Evolutionary conservation across 768 basidiomycete genomes (phyloP).

Genomic region (Psilocybe cubensis): DNA sequence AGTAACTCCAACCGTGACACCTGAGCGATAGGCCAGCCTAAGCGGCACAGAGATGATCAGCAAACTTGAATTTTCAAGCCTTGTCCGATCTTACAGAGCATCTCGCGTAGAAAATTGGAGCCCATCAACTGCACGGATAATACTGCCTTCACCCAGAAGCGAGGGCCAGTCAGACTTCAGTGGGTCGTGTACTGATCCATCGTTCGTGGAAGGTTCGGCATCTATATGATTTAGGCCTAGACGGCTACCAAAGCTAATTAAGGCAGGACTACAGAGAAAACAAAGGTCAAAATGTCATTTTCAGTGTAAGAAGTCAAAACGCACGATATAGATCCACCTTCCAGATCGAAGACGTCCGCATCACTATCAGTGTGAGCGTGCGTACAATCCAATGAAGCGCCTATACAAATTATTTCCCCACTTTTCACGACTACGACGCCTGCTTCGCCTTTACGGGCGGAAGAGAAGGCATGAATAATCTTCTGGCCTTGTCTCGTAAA

Average conservation of each 20-base stretch:
- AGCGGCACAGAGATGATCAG: no score
- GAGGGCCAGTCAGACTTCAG: constrained; percentile 42
- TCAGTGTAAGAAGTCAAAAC: constrained; percentile 35
- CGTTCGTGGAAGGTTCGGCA: constrained; percentile 58
- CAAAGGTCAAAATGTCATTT: not conserved
- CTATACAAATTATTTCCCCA: constrained; percentile 61
- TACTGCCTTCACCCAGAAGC: constrained; percentile 44
- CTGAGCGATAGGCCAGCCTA: constrained; percentile 65
- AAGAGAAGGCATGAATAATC: constrained; percentile 34
- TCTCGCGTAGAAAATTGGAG: constrained; percentile 69
- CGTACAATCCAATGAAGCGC: constrained; percentile 31
- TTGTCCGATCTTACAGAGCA: constrained; percentile 42
- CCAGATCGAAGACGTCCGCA: constrained; percentile 53
- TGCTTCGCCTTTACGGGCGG: constrained; percentile 16
- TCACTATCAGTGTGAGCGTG: constrained; percentile 13
- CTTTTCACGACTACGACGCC: constrained; percentile 52
- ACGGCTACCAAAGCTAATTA: constrained; percentile 64
- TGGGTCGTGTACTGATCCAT: constrained; percentile 58
- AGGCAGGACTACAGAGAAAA: constrained; percentile 49
- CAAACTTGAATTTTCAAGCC: no score
- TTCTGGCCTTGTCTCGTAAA: constrained; percentile 34
- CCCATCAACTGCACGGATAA: constrained; percentile 70
- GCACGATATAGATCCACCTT: constrained; percentile 67
- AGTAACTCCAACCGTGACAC: constrained; percentile 65
- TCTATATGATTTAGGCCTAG: constrained; percentile 71